These are phyloP conservation scores for Candolleomyces efflorescens DNA, from an alignment of 768 basidiomycete species.

Conservation along the genomic window DNA sequence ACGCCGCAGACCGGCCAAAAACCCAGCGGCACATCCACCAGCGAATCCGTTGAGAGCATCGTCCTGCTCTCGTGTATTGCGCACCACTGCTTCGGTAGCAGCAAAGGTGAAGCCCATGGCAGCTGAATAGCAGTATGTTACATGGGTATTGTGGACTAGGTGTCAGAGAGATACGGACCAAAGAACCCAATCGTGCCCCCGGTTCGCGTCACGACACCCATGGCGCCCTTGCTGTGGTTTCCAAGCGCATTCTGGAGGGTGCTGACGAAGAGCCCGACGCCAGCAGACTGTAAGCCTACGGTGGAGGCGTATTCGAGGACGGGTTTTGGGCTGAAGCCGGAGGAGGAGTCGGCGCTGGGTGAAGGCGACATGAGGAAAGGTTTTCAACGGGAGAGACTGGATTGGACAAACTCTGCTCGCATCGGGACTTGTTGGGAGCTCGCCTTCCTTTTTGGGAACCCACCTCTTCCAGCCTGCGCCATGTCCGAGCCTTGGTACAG, in stretches of 20 bases:
- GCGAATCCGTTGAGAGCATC: slow-evolving; percentile 81
- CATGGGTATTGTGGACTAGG: neutral
- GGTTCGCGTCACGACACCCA: slow-evolving; percentile 82
- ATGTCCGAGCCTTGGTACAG: slow-evolving; percentile 32
- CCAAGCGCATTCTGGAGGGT: slow-evolving; percentile 75
- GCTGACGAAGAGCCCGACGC: slow-evolving; percentile 66
- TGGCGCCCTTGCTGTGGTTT: slow-evolving; percentile 71
- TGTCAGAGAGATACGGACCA: slow-evolving; percentile 47
- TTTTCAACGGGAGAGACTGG: slow-evolving; percentile 25
- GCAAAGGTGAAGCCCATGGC: slow-evolving; percentile 89
- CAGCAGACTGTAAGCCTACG: slow-evolving; percentile 60
- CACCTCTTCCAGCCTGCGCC: slow-evolving; percentile 6
- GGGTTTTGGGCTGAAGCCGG: slow-evolving; percentile 42
- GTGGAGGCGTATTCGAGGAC: slow-evolving; percentile 52
- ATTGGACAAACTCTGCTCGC: slow-evolving; percentile 16
- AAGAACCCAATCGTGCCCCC: slow-evolving; percentile 91
- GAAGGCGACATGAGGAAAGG: slow-evolving; percentile 31
- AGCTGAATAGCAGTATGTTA: slow-evolving; percentile 40
- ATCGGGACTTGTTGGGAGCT: slow-evolving; percentile 16
- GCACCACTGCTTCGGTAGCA: slow-evolving; percentile 73
- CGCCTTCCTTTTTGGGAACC: slow-evolving; percentile 28
- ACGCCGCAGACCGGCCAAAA: slow-evolving; percentile 86
- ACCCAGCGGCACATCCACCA: slow-evolving; percentile 91
- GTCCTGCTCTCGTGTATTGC: slow-evolving; percentile 74
- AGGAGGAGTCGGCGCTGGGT: slow-evolving; percentile 18